Evolutionary conservation across 495 filamentous ascomycete species (phyloP), one percentile per base, ranked within the genome.

Genomic region (Aspergillus biplanus): DNA sequence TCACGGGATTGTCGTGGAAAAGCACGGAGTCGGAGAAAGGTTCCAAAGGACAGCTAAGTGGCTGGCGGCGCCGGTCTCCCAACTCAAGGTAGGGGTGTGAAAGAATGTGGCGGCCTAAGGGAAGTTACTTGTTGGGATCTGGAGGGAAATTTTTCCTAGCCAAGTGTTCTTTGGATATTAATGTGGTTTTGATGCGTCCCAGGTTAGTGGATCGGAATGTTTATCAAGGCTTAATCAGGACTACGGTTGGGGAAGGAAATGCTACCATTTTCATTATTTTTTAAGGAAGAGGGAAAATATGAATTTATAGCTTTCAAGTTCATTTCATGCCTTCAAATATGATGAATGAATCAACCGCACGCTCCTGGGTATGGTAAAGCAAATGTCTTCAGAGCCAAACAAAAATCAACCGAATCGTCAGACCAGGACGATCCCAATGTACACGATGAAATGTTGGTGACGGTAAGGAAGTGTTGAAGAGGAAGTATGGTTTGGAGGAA

Each of bases 331-430:
- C 44, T 49, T 63, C 18, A 33, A 44, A 55, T 33, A 27, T 33
- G 49, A 53, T 52, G 42, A 54, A 56, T 64, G 56, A 62, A 61
- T 66, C 60, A 65, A 69, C 59, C 64, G 64, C 67, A 64, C 62
- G 64, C 64, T 64, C 63, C 56, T 64, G 67, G 67, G 64, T 69
- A 69, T 69, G 58, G 54, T 61, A 67, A 67, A 64, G 67, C 64
- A 66, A 62, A 69, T 65, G 67, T 69, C 64, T 69, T 69, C 67
- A 62, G 56, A 67, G 67, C 59, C 61, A 69, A 69, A 65, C 54
- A 61, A 56, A 62, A 57, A 39, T 57, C 64, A 65, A 65, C 57
- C 52, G 58, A 63, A 67, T 67, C 64, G 67, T 69, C 67, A 63
- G 52, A 67, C 67, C 67, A 61, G 67, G 64, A 66, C 67, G 64